A percentile compares a stretch with the other conserved stretches of the same genome.
These are phyloP conservation scores for Lachnellula hyalina DNA, from an alignment of 2,329 filamentous ascomycete genomes.

Conservation along the genomic window DNA sequence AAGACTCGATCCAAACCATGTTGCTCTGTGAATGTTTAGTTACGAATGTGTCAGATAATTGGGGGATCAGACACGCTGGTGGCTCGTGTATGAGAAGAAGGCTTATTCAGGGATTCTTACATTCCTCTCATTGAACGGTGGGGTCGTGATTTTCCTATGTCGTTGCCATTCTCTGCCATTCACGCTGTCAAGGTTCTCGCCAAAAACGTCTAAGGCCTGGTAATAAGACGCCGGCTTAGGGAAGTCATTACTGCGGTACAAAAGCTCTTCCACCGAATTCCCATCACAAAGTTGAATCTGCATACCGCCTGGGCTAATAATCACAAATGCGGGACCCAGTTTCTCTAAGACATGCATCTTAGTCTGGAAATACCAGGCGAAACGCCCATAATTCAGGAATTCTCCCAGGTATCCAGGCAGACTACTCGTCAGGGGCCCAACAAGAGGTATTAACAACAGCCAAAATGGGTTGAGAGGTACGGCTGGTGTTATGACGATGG, in stretches of 20 bases:
- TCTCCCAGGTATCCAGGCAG: constrained; percentile 3
- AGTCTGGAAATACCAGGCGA: background rate
- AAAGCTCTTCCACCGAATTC: constrained; percentile 2
- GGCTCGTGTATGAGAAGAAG: background rate
- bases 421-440: constrained; percentile 1
- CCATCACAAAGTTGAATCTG: constrained; percentile 4
- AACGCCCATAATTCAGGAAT: background rate
- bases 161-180: constrained; percentile 35
- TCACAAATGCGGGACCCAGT: constrained; percentile 3
- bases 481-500: constrained; percentile 3
- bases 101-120: background rate
- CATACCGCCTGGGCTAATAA: constrained; percentile 3
- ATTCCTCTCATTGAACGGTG: constrained; percentile 39
- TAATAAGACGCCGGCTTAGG: constrained; percentile 4
- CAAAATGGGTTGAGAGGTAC: constrained; percentile 5
- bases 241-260: constrained; percentile 9
- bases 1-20: constrained; percentile 35
- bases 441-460: background rate
- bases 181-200: constrained; percentile 30
- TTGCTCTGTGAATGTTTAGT: constrained; percentile 18
- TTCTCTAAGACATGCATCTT: background rate
- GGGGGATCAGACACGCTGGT: background rate
- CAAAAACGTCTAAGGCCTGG: constrained; percentile 28
- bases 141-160: constrained; percentile 37
- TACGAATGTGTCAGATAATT: background rate